Conservation (phyloP, 2,329 filamentous ascomycete genomes). For the Cucurbitaria berberidis region DNA sequence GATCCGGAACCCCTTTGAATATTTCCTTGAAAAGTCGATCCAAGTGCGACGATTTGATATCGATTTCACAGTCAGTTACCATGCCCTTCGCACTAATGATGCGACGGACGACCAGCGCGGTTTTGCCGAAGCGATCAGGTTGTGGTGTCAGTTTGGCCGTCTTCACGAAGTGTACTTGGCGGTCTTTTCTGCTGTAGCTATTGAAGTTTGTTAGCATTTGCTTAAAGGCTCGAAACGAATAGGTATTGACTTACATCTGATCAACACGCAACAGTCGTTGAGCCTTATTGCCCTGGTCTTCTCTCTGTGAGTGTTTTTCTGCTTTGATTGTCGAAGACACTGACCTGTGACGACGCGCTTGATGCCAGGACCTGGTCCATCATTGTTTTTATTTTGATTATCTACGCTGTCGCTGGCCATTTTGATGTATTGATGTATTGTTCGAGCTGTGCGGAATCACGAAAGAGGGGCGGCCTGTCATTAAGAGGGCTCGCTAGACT, state of each 20-base stretch:
- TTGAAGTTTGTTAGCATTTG: neutral
- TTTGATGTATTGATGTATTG: neutral
- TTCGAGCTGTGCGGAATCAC: neutral
- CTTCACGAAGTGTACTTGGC: conserved; percentile 1
- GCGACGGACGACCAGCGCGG: conserved; percentile 1
- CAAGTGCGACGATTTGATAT: conserved; percentile 4
- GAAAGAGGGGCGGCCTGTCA: neutral
- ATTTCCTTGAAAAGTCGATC: conserved; percentile 2
- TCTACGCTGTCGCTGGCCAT: neutral
- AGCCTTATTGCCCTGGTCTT: conserved; percentile 4
- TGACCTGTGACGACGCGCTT: conserved; percentile 3
- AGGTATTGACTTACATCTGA: neutral
- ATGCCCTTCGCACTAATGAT: conserved; percentile 1
- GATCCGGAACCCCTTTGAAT: neutral
- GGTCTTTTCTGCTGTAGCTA: conserved; percentile 4
- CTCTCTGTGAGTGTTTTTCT: neutral
- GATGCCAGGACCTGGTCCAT: neutral
- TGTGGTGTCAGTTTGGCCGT: neutral
- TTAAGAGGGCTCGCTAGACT: neutral
- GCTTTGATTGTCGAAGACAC: neutral
- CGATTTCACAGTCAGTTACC: neutral
- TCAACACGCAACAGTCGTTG: conserved; percentile 1
- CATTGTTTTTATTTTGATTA: neutral
- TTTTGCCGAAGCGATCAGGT: conserved; percentile 3
- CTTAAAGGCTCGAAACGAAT: neutral